Evolutionary conservation across 2,329 filamentous ascomycete species (phyloP), one percentile per base, ranked within the genome.

Genomic region (Cyclaneusma minus): DNA sequence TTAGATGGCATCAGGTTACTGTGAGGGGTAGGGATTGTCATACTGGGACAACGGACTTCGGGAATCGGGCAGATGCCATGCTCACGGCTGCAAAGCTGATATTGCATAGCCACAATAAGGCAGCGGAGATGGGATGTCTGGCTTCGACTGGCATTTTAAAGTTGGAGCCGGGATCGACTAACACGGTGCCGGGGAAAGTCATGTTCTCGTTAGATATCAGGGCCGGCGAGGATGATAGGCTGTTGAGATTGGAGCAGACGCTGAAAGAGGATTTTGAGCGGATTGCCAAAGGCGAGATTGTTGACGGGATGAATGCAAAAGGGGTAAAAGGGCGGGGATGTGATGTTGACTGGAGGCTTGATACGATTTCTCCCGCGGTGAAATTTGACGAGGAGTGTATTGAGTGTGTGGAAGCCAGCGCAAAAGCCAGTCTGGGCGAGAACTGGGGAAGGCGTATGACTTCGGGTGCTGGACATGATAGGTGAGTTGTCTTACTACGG

Each of bases 21-120:
- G 62, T 84, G 3, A 55, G 55, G 7, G 78, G 79, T 2, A 56
- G 67, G 37, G 77, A 82, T 37, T 68, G 68, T 4, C 79, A 85
- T 43, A 82, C 79, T 0, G 79, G 79, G 1, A 82, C 79, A 0
- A 85, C 79, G 0, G 69, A 72, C 16, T 68, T 81, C 24, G 52
- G 58, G 17, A 64, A 68, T 30, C 64, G 78, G 11, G 65, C 68
- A 4, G 78, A 84, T 44, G 70, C 78, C 2, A 54, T 83, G 24
- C 64, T 80, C 16, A 64, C 69, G 6, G 72, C 76, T 6, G 62
- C 66, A 0, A 68, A 68, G 29, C 63, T 83, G 55, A 81, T 84
- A 33, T 48, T 75, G 0, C 63, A 69, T 29, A 68, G 67, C 2
- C 67, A 79, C 43, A 62, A 64, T 25, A 57, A 75, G 3, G 78